Percentiles rank a stretch among this genome's conserved stretches.
Conservation (phyloP, 768 basidiomycete genomes). For the Naganishia randhawae region DNA sequence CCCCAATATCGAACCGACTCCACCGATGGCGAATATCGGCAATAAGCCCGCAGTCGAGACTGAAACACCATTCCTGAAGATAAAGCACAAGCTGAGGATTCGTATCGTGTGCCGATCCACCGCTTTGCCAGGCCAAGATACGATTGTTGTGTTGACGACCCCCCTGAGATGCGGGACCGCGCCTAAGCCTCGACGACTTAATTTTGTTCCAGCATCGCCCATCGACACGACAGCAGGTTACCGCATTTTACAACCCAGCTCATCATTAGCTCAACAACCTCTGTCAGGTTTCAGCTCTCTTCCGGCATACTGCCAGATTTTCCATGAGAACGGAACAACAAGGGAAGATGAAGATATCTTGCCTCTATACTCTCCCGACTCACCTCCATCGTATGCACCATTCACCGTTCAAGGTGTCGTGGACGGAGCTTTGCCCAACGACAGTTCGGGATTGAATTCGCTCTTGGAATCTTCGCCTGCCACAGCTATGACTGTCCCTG, state of each 20-base stretch:
- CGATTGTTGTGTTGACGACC: constrained; percentile 43
- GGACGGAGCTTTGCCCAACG: not conserved
- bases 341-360: constrained; percentile 42
- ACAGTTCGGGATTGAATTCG: not conserved
- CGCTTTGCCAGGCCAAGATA: constrained; percentile 24
- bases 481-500: not conserved
- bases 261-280: not conserved
- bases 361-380: constrained; percentile 37
- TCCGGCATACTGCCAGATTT: constrained; percentile 48
- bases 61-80: constrained; percentile 42
- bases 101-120: constrained; percentile 37
- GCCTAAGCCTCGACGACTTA: constrained; percentile 30
- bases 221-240: constrained; percentile 6
- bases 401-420: not conserved
- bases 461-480: not conserved
- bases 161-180: constrained; percentile 46
- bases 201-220: not conserved
- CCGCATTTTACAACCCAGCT: not conserved
- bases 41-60: constrained; percentile 38
- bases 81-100: constrained; percentile 47
- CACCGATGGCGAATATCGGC: not conserved
- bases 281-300: constrained; percentile 26
- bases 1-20: not conserved
- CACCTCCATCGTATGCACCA: constrained; percentile 15
- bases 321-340: constrained; percentile 46